These are phyloP conservation scores for Aspergillus sp. DNA, from an alignment of 2,329 filamentous ascomycete species.

Conservation along the genomic window DNA sequence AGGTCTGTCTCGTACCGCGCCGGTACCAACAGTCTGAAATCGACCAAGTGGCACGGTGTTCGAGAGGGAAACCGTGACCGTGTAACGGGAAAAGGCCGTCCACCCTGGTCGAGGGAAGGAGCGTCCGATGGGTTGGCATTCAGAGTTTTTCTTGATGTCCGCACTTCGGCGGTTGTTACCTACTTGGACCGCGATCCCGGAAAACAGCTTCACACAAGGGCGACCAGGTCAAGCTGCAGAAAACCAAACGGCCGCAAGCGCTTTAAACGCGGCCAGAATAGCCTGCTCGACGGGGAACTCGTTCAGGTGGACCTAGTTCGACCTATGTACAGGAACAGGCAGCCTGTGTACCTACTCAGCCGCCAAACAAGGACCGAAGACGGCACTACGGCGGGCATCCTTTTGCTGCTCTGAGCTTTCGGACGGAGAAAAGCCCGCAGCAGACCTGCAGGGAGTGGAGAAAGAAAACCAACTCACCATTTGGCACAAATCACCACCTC, in stretches of 20 bases:
- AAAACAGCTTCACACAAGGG: constrained; percentile 8
- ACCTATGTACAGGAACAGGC: constrained; percentile 10
- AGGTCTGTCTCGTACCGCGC: constrained; percentile 19
- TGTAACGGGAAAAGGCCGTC: constrained; percentile 19
- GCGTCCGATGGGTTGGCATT: constrained; percentile 1
- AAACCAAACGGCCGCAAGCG: constrained; percentile 29
- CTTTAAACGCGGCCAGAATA: constrained; percentile 32
- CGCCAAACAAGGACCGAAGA: not conserved
- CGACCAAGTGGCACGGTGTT: constrained; percentile 19
- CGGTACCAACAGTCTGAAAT: constrained; percentile 17
- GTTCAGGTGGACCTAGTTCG: constrained; percentile 12
- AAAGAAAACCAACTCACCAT: constrained; percentile 5
- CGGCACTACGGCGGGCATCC: constrained; percentile 1
- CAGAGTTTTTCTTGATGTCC: constrained; percentile 1
- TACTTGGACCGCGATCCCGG: not conserved
- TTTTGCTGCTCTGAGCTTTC: not conserved
- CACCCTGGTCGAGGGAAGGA: constrained; percentile 3
- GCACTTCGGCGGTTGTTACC: constrained; percentile 16
- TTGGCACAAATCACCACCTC: constrained; percentile 1
- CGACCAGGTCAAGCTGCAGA: not conserved
- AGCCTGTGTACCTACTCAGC: constrained; percentile 1
- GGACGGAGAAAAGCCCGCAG: not conserved
- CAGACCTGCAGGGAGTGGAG: constrained; percentile 1
- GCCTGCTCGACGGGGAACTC: constrained; percentile 9
- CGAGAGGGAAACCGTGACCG: constrained; percentile 14